Evolutionary conservation across 306 rosid genomes (phyloP).

Genomic region (Glycine latifolia): DNA sequence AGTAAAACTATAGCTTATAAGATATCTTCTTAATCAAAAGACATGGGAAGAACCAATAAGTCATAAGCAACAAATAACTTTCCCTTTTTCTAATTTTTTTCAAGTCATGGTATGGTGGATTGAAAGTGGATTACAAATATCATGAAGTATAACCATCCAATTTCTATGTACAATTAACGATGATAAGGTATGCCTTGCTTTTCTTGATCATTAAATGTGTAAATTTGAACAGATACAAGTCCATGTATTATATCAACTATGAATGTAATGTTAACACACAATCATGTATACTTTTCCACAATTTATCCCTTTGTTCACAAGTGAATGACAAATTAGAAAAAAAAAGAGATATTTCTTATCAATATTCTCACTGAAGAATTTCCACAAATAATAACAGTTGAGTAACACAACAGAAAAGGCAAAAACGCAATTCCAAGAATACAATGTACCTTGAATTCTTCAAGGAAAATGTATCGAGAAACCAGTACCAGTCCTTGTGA

Average conservation of each 20-base stretch:
- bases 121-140: neutral
- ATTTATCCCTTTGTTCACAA: conserved; percentile 26
- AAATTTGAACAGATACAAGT: neutral
- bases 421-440: conserved; percentile 24
- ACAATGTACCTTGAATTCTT: conserved; percentile 48
- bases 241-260: conserved; percentile 12
- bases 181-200: too few relatives aligned
- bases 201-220: neutral
- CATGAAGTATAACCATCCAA: too few relatives aligned
- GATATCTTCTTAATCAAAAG: neutral
- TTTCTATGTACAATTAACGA: too few relatives aligned
- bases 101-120: neutral
- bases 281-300: conserved; percentile 27
- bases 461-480: conserved; percentile 71
- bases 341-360: neutral
- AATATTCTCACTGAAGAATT: conserved; percentile 21
- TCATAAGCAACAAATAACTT: neutral
- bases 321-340: neutral
- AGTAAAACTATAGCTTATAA: neutral
- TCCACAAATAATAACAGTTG: conserved; percentile 37
- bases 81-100: neutral
- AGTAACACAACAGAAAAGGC: conserved; percentile 14
- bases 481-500: conserved; percentile 66
- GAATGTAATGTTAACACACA: conserved; percentile 9
- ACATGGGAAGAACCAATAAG: neutral